Evolutionary conservation across 257 asterid genomes (phyloP), one percentile per base, ranked within the genome.

Genomic region (Salvia miltiorrhiza): DNA sequence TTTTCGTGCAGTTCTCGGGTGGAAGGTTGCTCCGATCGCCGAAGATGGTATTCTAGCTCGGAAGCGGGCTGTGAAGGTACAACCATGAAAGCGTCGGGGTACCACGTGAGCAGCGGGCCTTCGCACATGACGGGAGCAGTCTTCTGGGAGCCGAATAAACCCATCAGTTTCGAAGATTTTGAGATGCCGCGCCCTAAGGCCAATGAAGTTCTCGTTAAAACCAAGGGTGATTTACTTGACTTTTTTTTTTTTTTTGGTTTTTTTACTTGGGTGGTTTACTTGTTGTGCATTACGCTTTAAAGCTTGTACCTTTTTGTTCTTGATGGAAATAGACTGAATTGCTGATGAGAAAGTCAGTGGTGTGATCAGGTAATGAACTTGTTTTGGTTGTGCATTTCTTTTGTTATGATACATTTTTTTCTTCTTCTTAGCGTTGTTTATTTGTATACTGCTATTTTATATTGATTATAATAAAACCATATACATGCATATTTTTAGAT

Each of bases 151-250:
- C 86, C 88, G 47, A 82, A 86, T 62, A 82, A 90, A 40, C 95
- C 99, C 23, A 82, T 90, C 43, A 87, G 89, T 24, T 83, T 90
- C 63, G 97, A 90, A 76, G 97, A 90, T 35, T 87, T 93, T 49
- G 84, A 86, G 63, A 93, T 93, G 91, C 99, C 99, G 47, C 96
- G 97, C 19, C 99, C 99, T 48, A 93, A 88, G 75, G 88, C 80
- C 49, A 84, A 89, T 72, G 99, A 93, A 79, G 47, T 93, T 73
- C 96, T 93, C 62, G 72, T 93, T 79, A 90, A 86, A 85, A 93
- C 99, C 62, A 93, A 93, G 81, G 99, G 99, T 90, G 76, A 65
- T 26, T 64, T 35, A 35, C 40, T 35, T 35, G 40, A 50, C 66
- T n/a, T n/a, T n/a, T n/a, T n/a, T n/a, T n/a, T n/a, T n/a, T n/a